Evolutionary conservation across 495 filamentous ascomycete species (phyloP), one percentile per base, ranked within the genome.

Genomic region (Tetracladium marchalianum): DNA sequence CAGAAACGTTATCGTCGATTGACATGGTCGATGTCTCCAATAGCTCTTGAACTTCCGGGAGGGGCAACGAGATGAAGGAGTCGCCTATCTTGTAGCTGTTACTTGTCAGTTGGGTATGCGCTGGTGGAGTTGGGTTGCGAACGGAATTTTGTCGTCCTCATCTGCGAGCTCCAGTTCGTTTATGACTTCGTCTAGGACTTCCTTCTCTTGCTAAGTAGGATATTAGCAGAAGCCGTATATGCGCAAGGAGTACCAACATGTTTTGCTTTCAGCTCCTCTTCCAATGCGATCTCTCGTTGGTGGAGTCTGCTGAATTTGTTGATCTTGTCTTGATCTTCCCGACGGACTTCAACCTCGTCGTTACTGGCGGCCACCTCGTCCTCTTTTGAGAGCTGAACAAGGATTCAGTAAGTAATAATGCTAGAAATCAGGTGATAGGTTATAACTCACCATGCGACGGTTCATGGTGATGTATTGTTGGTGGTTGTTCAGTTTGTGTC

Each of bases 301-400:
- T 98, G 93, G 41, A 98, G 72, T 33, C 89, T 80, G 63, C 90
- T 96, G 71, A 98, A 98, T 43, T 82, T 83, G 66, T 97, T 98
- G 75, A 98, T 98, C 65, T 89, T 93, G 66, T 98, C 89, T 64
- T 98, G 92, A 61, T 98, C 92, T 56, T 95, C 90, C 54, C 88
- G 84, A 33, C 90, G 83, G 43, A 98, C 92, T 62, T 95, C 84
- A 50, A 85, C 81, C 49, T 96, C 89, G 34, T 90, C 83, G 38
- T 75, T 70, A 44, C 71, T 81, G 24, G 80, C 69, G 11, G 80
- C 67, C 51, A 68, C 71, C 65, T 96, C 92, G 46, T 98, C 92
- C 64, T 94, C 92, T 61, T 82, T 89, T 12, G 86, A 86, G 52
- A 98, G 82, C 92, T 98, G 60, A 16, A 12, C 2, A 39, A 3